Evolutionary conservation across 2,329 filamentous ascomycete genomes (phyloP).

Genomic region (Nemania bipapillata): DNA sequence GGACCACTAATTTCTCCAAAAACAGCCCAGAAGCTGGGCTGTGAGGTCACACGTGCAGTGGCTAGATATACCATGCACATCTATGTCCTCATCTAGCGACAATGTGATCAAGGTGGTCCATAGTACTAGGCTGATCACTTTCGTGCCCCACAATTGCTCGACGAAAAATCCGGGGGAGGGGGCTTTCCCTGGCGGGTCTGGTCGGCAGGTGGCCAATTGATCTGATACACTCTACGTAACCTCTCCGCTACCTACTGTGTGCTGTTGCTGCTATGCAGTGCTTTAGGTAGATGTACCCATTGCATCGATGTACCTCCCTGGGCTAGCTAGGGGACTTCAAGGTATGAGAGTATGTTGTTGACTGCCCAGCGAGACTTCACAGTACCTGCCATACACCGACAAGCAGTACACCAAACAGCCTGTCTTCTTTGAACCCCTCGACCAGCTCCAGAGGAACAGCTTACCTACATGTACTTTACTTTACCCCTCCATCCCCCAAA

Average conservation of each 20-base stretch:
- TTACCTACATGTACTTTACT: constrained; percentile 34
- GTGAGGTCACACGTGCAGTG: not conserved
- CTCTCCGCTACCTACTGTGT: constrained; percentile 16
- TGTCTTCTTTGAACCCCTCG: constrained; percentile 35
- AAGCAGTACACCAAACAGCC: constrained; percentile 21
- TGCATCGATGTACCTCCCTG: constrained; percentile 11
- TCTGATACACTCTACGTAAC: constrained; percentile 37
- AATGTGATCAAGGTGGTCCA: constrained; percentile 42
- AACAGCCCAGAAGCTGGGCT: not conserved
- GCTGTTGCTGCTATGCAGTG: constrained; percentile 7
- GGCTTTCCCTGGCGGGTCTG: constrained; percentile 25
- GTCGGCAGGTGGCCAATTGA: constrained; percentile 33
- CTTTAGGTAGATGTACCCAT: constrained; percentile 1
- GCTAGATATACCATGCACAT: constrained; percentile 14
- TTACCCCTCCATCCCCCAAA: constrained; percentile 46
- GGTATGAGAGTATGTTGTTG: constrained; percentile 22
- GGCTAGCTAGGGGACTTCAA: constrained; percentile 5
- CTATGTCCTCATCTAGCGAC: constrained; percentile 16
- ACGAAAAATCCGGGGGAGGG: constrained; percentile 48
- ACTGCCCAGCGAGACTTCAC: constrained; percentile 11
- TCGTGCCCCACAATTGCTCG: constrained; percentile 33
- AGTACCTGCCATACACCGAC: not conserved
- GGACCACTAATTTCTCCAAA: not conserved
- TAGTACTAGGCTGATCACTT: constrained; percentile 40
- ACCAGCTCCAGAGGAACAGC: constrained; percentile 13